phyloP scores from a whole-genome alignment of 768 basidiomycete species.

The Rubroboletus pulcherrimus region DNA sequence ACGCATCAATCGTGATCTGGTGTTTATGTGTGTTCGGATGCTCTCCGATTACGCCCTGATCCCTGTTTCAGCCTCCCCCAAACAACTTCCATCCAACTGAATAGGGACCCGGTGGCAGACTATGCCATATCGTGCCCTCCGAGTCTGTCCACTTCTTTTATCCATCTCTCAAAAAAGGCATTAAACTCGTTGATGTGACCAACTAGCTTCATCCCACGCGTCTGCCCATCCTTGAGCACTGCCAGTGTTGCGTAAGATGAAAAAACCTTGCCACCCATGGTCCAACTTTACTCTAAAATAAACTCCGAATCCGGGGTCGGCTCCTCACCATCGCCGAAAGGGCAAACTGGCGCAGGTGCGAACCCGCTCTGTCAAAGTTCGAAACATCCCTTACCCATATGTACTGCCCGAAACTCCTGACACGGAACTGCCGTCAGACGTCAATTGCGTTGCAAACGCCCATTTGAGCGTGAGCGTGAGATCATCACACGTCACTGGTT shows the following conservation, averaged over 20 bases:
- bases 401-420: too few species aligned
- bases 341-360: not conserved
- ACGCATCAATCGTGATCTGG: conserved; percentile 5
- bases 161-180: not conserved
- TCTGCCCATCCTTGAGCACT: not conserved
- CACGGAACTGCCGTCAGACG: conserved; percentile 2
- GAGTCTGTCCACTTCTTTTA: not conserved
- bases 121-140: not conserved
- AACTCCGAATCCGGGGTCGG: not conserved
- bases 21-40: not conserved
- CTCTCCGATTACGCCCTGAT: not conserved
- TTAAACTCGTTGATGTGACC: not conserved
- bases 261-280: not conserved
- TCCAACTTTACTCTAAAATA: not conserved
- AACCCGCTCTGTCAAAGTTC: not conserved
- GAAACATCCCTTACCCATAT: not conserved
- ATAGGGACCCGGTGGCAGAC: not conserved
- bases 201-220: conserved; percentile 1
- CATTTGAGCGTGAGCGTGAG: not conserved
- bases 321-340: conserved; percentile 1
- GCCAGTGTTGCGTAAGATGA: conserved; percentile 7
- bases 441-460: conserved; percentile 6
- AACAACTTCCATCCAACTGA: not conserved
- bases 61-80: conserved; percentile 17
- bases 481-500: not conserved